Conservation (phyloP, 2,329 filamentous ascomycete genomes). For the Akanthomyces muscarius region DNA sequence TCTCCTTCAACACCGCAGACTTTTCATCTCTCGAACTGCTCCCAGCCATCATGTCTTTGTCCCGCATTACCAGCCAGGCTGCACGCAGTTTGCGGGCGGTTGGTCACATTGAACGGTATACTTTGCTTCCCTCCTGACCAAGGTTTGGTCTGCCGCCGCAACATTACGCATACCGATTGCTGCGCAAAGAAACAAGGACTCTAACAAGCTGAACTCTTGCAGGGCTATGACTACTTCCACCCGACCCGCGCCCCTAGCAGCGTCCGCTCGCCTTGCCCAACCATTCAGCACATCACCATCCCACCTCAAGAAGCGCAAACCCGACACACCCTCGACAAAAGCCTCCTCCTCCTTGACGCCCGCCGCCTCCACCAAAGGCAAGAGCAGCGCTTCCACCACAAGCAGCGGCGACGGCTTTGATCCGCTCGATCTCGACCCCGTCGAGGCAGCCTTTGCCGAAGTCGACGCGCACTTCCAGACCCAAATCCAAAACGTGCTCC, state of each 20-base stretch:
- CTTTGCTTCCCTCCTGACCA: not conserved
- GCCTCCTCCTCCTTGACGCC: slow-evolving; percentile 19
- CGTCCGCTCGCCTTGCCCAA: slow-evolving; percentile 20
- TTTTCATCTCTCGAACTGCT: not conserved
- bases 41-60: not conserved
- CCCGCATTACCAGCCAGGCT: not conserved
- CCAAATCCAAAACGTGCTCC: slow-evolving; percentile 37
- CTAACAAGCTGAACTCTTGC: not conserved
- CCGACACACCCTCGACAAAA: slow-evolving; percentile 20
- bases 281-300: slow-evolving; percentile 29
- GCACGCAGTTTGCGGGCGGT: not conserved
- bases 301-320: slow-evolving; percentile 38
- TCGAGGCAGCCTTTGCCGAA: slow-evolving; percentile 40
- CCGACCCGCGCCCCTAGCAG: not conserved
- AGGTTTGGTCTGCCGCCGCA: not conserved
- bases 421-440: slow-evolving; percentile 47
- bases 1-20: not conserved
- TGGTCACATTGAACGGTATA: not conserved
- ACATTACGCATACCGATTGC: not conserved
- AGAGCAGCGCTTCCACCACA: slow-evolving; percentile 15
- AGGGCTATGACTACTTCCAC: not conserved
- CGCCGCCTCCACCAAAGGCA: slow-evolving; percentile 15
- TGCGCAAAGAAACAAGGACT: not conserved
- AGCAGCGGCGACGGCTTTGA: slow-evolving; percentile 36
- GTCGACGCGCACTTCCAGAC: slow-evolving; percentile 41